Conservation (phyloP, 768 basidiomycete genomes). For the Lentinula aciculospora region DNA sequence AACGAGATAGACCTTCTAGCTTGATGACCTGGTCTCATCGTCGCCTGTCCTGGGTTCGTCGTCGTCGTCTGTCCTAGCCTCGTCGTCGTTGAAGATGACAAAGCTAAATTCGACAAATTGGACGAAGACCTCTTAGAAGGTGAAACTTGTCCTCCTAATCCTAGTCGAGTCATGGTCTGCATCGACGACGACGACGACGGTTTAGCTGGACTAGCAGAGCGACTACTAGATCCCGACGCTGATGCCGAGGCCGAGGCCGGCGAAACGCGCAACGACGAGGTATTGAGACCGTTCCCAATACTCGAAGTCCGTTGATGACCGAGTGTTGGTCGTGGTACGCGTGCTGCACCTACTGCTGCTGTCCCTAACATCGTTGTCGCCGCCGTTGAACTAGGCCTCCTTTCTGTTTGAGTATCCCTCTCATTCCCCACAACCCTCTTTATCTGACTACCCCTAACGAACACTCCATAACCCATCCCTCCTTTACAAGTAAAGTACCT, state of each 20-base stretch:
- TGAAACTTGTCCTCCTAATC: slow-evolving; percentile 40
- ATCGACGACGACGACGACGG: slow-evolving; percentile 26
- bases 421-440: slow-evolving; percentile 51
- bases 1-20: slow-evolving; percentile 42
- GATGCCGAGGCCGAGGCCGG: slow-evolving; percentile 38
- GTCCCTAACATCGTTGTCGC: too few species aligned
- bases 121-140: slow-evolving; percentile 52
- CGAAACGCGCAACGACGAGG: slow-evolving; percentile 27
- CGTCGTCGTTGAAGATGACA: slow-evolving; percentile 11
- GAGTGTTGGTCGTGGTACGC: slow-evolving; percentile 22
- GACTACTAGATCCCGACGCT: too few species aligned
- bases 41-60: too few species aligned
- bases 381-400: neutral
- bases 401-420: slow-evolving; percentile 19
- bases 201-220: slow-evolving; percentile 63
- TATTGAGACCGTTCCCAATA: slow-evolving; percentile 31
- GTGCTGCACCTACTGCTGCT: slow-evolving; percentile 10
- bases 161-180: slow-evolving; percentile 17
- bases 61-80: too few species aligned
- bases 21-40: slow-evolving; percentile 19
- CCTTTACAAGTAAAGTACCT: slow-evolving; percentile 75
- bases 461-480: slow-evolving; percentile 67
- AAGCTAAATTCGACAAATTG: too few species aligned
- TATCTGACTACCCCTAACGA: slow-evolving; percentile 84
- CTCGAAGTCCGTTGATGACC: slow-evolving; percentile 55